Evolutionary conservation across 2,329 filamentous ascomycete genomes (phyloP).

Genomic region (Penicillium fuscoglaucum): DNA sequence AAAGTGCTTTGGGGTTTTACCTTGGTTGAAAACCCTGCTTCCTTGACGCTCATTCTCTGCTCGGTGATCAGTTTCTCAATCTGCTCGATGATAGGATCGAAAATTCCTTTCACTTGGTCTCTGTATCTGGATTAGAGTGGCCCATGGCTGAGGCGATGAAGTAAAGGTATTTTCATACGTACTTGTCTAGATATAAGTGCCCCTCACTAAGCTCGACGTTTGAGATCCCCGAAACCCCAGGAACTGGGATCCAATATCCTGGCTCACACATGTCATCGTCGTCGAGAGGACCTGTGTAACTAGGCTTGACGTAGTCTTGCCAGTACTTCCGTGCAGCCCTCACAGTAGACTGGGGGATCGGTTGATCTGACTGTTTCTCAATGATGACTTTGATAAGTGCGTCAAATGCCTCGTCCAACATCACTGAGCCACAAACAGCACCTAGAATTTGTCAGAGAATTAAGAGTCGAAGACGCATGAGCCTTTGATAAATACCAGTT

Average conservation of each 20-base stretch:
- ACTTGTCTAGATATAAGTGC: constrained; percentile 23
- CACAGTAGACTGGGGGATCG: constrained; percentile 25
- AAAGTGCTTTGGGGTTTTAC: background rate
- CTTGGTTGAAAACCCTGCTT: constrained; percentile 5
- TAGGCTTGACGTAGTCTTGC: constrained; percentile 32
- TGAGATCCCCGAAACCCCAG: constrained; percentile 24
- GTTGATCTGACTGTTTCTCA: constrained; percentile 28
- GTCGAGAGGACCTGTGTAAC: constrained; percentile 20
- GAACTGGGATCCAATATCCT: constrained; percentile 27
- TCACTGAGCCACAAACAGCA: constrained; percentile 33
- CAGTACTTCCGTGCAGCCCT: constrained; percentile 34
- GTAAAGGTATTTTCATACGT: background rate
- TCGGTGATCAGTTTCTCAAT: constrained; percentile 27
- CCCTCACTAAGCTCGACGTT: constrained; percentile 22
- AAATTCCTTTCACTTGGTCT: constrained; percentile 26
- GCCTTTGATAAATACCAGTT: constrained; percentile 20
- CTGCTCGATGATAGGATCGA: constrained; percentile 30
- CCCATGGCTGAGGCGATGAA: background rate
- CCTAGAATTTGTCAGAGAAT: constrained; percentile 18
- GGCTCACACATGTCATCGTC: constrained; percentile 27
- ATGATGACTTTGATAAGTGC: constrained; percentile 27
- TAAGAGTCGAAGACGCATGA: rapidly evolving
- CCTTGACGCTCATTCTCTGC: constrained; percentile 19
- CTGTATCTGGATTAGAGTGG: constrained; percentile 10
- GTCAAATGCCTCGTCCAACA: constrained; percentile 33